Evolutionary conservation across 1,284 basidiomycete species (phyloP), one percentile per base, ranked within the genome.

Genomic region (Grifola frondosa): DNA sequence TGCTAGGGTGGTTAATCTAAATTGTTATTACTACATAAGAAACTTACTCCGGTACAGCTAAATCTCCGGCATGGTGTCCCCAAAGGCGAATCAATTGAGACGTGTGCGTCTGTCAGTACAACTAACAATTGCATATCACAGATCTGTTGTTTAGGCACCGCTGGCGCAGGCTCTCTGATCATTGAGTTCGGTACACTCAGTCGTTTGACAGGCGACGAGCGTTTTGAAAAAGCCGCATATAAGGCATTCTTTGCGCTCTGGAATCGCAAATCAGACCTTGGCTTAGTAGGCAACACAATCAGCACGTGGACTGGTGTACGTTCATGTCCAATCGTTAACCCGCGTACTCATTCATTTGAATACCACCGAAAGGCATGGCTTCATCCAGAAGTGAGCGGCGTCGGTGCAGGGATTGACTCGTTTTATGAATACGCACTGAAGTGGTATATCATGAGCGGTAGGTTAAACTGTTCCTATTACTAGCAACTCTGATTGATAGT

Each of bases 371-470:
- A 88, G 85, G 59, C 62, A 30, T 91, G 88, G 88, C 75, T 75
- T 17, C 68, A 73, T 34, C 89, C 89, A 19, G 86, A 90, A 51
- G 64, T 87, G 5, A 85, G 82, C 24, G 80, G 88, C 5, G 88
- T 94, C 25, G 93, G 94, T 21, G 94, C 94, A 11, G 94, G 94
- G 1, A 84, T 95, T 38, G 93, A 97, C 63, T 93, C 90, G 8
- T 96, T 94, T 63, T 94, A 88, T 61, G 94, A 97, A 66, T 96
- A 94, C 62, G 91, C 88, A 13, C 62, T 91, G 34, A 91, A 89
- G 61, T 90, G 86, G 84, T 95, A 93, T 56, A 85, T 97, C 33
- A 63, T 96, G 61, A 90, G 90, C 50, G 89, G 91, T 91, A 55
- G 33, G 78, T 30, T 22, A 21, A 19, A 34, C 12, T 38, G 36